These are phyloP conservation scores for Erigeron philadelphicus DNA, from an alignment of 140 eudicot species.

Conservation along the genomic window DNA sequence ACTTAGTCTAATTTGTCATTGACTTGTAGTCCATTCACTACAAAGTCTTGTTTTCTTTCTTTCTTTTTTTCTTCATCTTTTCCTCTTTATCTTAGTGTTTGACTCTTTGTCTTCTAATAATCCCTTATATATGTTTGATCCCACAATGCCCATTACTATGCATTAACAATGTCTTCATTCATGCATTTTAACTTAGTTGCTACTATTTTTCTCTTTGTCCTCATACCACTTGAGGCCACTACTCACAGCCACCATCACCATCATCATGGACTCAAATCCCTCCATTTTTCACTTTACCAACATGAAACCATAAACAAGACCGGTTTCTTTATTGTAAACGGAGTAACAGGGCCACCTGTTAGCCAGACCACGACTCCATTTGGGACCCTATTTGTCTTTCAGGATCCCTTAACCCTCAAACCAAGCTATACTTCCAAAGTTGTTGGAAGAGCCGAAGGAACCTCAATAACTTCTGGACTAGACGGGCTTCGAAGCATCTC, in stretches of 20 bases:
- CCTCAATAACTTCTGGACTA: conserved; percentile 43
- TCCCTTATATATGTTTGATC: conserved; percentile 21
- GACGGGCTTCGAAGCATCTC: conserved; percentile 47
- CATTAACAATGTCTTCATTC: conserved; percentile 23
- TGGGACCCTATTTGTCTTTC: conserved; percentile 46
- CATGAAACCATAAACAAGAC: conserved; percentile 56
- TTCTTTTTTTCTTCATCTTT: not conserved
- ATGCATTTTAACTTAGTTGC: conserved; percentile 19
- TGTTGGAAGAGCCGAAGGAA: conserved; percentile 43
- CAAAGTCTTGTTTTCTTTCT: conserved; percentile 1
- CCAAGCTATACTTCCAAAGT: conserved; percentile 35
- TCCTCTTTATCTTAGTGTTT: conserved; percentile 7
- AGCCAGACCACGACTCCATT: conserved; percentile 51
- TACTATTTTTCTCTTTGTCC: conserved; percentile 21
- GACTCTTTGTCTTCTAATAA: not conserved
- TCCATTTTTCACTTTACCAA: conserved; percentile 48
- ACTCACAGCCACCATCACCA: conserved; percentile 32
- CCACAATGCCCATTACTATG: conserved; percentile 4
- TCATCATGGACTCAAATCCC: conserved; percentile 35
- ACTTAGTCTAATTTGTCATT: conserved; percentile 10
- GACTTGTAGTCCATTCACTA: conserved; percentile 17
- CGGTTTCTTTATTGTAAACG: conserved; percentile 43
- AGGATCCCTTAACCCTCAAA: conserved; percentile 45
- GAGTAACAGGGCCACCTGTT: conserved; percentile 41
- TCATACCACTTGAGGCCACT: conserved; percentile 29